Base-by-base conservation (phyloP, 2,329 filamentous ascomycete genomes). In the Aureobasidium namibiae region DNA sequence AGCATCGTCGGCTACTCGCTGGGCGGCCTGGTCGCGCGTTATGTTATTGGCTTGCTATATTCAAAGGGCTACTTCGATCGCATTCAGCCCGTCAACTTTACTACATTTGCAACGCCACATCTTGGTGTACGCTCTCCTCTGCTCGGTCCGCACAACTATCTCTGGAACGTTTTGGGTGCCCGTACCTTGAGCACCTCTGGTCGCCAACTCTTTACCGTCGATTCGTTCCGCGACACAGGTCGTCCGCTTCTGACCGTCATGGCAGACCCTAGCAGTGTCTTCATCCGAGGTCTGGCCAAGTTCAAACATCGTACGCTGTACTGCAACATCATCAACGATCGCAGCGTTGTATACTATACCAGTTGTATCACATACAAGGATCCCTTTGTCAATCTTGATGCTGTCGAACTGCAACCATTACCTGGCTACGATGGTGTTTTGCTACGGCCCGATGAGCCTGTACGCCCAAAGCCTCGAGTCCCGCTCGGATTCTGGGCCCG, bases 1-100 rank as follows among this genome's bases (percentile, higher is more conserved):
- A 96, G 91, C 70, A 78, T 97, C 41, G 81, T 92, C 44, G 92
- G 92, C 39, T 96, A 97, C 72, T 95, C 90, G 0, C 79, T 96
- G 1, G 92, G 92, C 46, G 92, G 92, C 0, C 77, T 97, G 7
- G 85, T 97, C 4, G 85, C 90, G 10, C 82, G 92, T 61, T 97
- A 96, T 75, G 88, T 89, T 1, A 81, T 96, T 60, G 92, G 92
- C 0, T 75, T 97, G 67, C 78, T 97, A 3, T 84, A 92, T 66
- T 86, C 89, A 58, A 89, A 88, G 67, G 90, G 91, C 9, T 79
- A 90, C 60, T 85, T 97, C 60, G 86, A 95, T 60, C 80, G 80
- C 60, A 79, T 97, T 26, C 81, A 90, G 69, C 92, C 92, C 64
- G 82, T 92, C 73, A 96, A 95, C 77, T 96, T 97, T 73, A 90